Percentiles rank a stretch among this genome's conserved stretches.
Conservation (phyloP, 495 filamentous ascomycete genomes). For the Letharia columbiana region DNA sequence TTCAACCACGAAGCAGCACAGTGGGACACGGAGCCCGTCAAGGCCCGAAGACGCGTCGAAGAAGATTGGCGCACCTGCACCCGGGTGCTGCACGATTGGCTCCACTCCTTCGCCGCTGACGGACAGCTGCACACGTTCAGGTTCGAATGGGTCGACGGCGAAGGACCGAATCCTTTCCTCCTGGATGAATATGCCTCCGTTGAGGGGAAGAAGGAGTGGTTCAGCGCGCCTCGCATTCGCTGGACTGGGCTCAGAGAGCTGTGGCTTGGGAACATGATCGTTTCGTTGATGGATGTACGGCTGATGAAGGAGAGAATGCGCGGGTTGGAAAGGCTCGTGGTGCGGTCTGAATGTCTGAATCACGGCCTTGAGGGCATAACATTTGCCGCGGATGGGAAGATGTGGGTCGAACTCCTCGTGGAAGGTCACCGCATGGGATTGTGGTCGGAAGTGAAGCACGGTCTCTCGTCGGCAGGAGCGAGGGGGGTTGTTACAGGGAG, state of each 20-base stretch:
- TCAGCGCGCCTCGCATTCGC: background rate
- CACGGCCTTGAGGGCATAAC: rapidly evolving
- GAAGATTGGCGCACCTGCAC: slow-evolving; percentile 11
- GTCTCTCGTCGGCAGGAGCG: background rate
- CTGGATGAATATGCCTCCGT: background rate
- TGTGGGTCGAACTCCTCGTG: background rate
- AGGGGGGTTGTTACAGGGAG: background rate
- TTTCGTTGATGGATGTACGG: background rate
- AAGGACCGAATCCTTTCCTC: background rate
- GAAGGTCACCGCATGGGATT: background rate
- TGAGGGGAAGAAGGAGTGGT: background rate
- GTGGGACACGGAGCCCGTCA: background rate
- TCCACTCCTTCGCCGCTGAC: slow-evolving; percentile 9
- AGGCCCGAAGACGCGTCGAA: background rate
- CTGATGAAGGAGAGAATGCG: background rate
- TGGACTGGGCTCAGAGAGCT: background rate
- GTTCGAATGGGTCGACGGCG: slow-evolving; percentile 14
- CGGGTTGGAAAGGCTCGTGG: background rate
- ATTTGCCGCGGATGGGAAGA: background rate
- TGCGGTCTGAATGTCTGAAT: background rate
- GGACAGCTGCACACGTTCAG: background rate
- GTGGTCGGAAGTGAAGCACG: background rate
- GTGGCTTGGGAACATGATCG: background rate
- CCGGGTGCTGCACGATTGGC: slow-evolving; percentile 20
- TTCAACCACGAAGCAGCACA: background rate